phyloP scores from a whole-genome alignment of 2,329 filamentous ascomycete genomes.

The Botrytis aclada region DNA sequence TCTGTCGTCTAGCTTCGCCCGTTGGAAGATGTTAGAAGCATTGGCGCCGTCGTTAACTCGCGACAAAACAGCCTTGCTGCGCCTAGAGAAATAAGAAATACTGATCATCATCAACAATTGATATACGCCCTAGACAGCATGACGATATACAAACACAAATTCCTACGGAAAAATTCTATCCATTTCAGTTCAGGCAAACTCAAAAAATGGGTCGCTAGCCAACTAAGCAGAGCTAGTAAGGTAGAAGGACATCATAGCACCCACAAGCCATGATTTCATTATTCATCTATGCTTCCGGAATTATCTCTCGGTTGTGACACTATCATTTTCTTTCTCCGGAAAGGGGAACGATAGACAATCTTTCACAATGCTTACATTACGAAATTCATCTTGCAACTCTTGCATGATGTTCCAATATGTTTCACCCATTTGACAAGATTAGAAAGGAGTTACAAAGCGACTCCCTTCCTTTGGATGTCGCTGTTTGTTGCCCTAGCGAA shows the following conservation, averaged over 20 bases:
- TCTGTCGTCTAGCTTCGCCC: background rate
- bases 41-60: background rate
- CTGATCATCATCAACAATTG: background rate
- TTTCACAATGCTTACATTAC: background rate
- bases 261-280: background rate
- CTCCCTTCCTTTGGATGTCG: background rate
- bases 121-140: background rate
- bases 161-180: background rate
- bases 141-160: background rate
- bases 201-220: background rate
- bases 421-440: background rate
- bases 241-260: background rate
- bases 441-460: background rate
- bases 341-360: background rate
- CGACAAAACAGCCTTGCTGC: background rate
- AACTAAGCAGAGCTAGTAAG: background rate
- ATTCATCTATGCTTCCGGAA: background rate
- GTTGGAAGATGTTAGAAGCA: background rate
- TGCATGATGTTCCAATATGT: background rate
- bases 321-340: background rate
- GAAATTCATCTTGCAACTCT: background rate
- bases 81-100: background rate
- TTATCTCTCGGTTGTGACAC: background rate
- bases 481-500: background rate
- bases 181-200: background rate